Evolutionary conservation across 208 protist species (phyloP), one percentile per base, ranked within the genome.

Genomic region (Blechomonas ayalai): DNA sequence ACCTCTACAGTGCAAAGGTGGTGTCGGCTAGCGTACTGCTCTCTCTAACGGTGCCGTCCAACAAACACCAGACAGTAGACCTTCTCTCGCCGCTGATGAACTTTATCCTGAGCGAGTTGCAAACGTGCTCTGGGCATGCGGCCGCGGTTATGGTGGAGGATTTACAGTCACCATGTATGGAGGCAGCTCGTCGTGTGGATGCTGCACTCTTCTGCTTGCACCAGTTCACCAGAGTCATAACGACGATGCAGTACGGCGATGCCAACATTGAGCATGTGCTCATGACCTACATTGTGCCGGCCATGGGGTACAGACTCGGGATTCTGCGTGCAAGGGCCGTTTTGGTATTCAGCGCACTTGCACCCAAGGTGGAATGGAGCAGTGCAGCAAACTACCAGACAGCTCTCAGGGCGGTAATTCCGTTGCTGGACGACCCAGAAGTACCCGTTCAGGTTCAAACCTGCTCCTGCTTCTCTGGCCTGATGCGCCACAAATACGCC

Each of bases 301-400:
- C 76, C 18, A 52, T 79, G 10, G 46, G 40, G 37, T 82, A 64
- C 40, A 73, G 61, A n/a, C 45, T 90, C 20, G 79, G 82, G 19
- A 91, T 91, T 54, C 44, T 97, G 13, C 79, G 91, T 23, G 85
- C 80, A 8, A 70, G 78, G 12, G 82, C 86, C 42, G 83, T 85
- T 43, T 73, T 80, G 23, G 49, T 90, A 10, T 60, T 94, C 13
- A 80, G 74, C 36, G 54, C 59, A 2, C 92, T 88, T 53, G 67
- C 75, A 2, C 60, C 51, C 2, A 48, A 52, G 18, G 63, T 96
- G 22, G 12, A 73, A 31, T 97, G 81, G 78, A 83, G 78, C 31
- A 77, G 65, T 50, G 42, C 59, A 3, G 35, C 57, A 26, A 69
- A 58, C 6, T 92, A 90, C 36, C 64, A 82, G 42, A 35, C 33